Conservation (phyloP, 2,329 filamentous ascomycete species). For the Cladophialophora yegresii region DNA sequence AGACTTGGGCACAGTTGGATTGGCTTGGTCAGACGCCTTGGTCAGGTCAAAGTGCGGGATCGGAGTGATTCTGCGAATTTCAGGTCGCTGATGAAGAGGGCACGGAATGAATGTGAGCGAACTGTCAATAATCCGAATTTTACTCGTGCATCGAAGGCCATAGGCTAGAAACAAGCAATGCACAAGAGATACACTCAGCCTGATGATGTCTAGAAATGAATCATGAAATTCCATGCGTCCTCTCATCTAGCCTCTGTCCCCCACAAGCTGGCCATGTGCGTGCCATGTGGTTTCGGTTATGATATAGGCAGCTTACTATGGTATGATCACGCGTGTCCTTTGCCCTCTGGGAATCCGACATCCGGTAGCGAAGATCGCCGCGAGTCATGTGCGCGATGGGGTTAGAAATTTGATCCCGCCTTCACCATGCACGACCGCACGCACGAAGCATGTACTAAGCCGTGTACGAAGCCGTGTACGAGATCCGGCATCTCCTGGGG, state of each 20-base stretch:
- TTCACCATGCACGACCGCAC: no score
- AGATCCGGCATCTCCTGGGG: neutral
- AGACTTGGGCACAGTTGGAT: neutral
- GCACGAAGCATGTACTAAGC: no score
- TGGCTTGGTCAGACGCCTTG: neutral
- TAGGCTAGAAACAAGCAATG: neutral
- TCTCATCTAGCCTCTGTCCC: neutral
- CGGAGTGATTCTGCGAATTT: neutral
- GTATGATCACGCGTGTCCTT: no score
- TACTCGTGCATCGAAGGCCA: neutral
- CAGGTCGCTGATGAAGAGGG: neutral
- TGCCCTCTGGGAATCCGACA: no score
- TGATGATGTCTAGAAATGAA: slow-evolving; percentile 8
- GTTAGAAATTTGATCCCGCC: neutral
- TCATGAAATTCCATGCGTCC: neutral
- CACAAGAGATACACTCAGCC: neutral
- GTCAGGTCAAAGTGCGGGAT: neutral
- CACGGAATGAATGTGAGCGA: neutral
- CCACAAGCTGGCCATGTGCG: no score
- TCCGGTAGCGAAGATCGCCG: no score
- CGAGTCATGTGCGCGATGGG: neutral
- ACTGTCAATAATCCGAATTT: neutral
- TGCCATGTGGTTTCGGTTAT: no score
- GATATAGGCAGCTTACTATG: no score
- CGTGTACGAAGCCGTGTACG: slow-evolving; percentile 1